These are phyloP conservation scores for Teratosphaeria destructans DNA, from an alignment of 2,329 filamentous ascomycete species.

Conservation along the genomic window DNA sequence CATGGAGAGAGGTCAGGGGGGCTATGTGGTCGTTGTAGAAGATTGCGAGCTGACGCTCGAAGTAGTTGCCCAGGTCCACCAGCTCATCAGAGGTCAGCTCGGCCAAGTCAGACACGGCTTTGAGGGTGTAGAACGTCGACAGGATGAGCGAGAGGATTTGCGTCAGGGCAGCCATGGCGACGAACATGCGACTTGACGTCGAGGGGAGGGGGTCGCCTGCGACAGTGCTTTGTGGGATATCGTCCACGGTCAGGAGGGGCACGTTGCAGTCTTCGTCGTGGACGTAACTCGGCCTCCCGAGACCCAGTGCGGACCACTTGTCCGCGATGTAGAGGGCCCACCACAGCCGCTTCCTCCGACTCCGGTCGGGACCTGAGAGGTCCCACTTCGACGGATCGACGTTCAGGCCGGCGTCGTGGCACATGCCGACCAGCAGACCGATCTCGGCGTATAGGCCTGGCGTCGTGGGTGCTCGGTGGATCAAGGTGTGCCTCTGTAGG, in stretches of 20 bases:
- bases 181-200: conserved; percentile 12
- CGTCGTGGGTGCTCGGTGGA: conserved; percentile 7
- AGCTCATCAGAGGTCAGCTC: conserved; percentile 6
- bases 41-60: conserved; percentile 9
- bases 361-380: conserved; percentile 7
- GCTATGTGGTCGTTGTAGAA: conserved; percentile 9
- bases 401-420: conserved; percentile 12
- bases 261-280: conserved; percentile 11
- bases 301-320: conserved; percentile 12
- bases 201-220: conserved; percentile 6
- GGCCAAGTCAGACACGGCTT: conserved; percentile 6
- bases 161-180: conserved; percentile 14
- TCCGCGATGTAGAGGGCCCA: conserved; percentile 12
- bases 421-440: conserved; percentile 10
- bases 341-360: conserved; percentile 14
- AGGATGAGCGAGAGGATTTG: conserved; percentile 11
- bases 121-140: conserved; percentile 13
- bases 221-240: conserved; percentile 9
- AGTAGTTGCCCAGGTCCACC: conserved; percentile 5
- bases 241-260: conserved; percentile 6
- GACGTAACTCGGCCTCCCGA: conserved; percentile 12
- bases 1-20: conserved; percentile 3
- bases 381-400: conserved; percentile 13
- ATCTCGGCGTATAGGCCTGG: conserved; percentile 13
- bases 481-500: conserved; percentile 10